A percentile compares a stretch with the other conserved stretches of the same genome.
Evolutionary conservation across 495 filamentous ascomycete species (phyloP).

Genomic region (Tuber borchii): DNA sequence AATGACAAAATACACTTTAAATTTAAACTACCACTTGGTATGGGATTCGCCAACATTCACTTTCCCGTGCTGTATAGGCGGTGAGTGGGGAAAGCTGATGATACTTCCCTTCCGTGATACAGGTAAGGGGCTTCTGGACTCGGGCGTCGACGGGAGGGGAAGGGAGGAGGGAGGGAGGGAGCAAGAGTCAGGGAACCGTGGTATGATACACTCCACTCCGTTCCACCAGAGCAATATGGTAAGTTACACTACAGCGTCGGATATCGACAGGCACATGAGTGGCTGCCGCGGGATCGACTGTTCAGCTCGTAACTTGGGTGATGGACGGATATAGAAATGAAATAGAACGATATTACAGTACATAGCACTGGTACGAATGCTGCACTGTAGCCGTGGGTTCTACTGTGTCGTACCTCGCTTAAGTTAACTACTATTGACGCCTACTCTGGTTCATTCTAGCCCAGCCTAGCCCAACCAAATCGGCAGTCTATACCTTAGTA

Average conservation of each 20-base stretch:
- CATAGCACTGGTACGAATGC: neutral
- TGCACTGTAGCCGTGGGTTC: neutral
- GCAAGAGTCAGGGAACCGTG: neutral
- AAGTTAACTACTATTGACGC: neutral
- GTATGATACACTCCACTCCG: neutral
- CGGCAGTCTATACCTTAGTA: no score
- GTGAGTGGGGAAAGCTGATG: no score
- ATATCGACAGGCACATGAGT: neutral
- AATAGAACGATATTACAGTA: neutral
- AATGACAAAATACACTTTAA: no score
- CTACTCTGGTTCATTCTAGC: neutral
- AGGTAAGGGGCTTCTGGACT: neutral
- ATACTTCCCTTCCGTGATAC: neutral
- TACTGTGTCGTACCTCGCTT: neutral
- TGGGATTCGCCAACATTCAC: no score
- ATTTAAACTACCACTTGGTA: neutral
- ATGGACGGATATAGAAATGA: neutral
- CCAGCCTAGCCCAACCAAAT: neutral
- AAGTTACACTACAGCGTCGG: neutral
- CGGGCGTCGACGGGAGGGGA: no score
- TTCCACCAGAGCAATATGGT: no score
- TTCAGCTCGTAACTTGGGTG: neutral
- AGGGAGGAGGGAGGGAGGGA: neutral
- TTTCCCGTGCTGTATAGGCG: no score
- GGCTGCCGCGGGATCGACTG: neutral